These are phyloP conservation scores for Leishmania tropica DNA, from an alignment of 208 protist genomes.

Conservation along the genomic window DNA sequence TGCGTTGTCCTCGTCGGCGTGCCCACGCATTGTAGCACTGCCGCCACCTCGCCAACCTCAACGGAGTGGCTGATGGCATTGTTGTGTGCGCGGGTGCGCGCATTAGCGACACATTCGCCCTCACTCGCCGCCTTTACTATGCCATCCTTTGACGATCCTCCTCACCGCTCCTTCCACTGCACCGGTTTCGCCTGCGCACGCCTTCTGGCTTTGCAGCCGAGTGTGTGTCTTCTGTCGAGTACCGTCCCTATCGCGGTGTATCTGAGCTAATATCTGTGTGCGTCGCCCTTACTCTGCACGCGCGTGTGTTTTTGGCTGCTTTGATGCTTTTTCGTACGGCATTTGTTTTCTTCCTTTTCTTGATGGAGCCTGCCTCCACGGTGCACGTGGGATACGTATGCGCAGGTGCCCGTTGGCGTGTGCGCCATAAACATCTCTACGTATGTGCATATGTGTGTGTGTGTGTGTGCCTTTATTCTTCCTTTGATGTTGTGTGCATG, in stretches of 20 bases:
- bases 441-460: neutral
- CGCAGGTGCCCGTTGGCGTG: too few relatives aligned
- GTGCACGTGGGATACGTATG: too few relatives aligned
- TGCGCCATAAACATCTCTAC: too few relatives aligned
- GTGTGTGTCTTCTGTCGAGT: neutral
- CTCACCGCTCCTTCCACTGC: neutral
- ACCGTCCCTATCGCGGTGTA: neutral
- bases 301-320: too few relatives aligned
- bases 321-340: too few relatives aligned
- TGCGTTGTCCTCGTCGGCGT: neutral
- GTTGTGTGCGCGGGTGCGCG: neutral
- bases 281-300: neutral
- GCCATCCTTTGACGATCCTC: neutral
- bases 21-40: neutral
- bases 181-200: neutral
- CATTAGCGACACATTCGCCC: neutral
- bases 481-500: too few relatives aligned
- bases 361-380: neutral
- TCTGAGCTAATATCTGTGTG: neutral
- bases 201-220: neutral
- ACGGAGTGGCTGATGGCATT: neutral
- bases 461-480: neutral
- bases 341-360: too few relatives aligned
- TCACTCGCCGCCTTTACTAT: neutral
- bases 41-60: neutral